These are phyloP conservation scores for Apostasia ramifera DNA, from an alignment of 106 monocot species.

Conservation along the genomic window DNA sequence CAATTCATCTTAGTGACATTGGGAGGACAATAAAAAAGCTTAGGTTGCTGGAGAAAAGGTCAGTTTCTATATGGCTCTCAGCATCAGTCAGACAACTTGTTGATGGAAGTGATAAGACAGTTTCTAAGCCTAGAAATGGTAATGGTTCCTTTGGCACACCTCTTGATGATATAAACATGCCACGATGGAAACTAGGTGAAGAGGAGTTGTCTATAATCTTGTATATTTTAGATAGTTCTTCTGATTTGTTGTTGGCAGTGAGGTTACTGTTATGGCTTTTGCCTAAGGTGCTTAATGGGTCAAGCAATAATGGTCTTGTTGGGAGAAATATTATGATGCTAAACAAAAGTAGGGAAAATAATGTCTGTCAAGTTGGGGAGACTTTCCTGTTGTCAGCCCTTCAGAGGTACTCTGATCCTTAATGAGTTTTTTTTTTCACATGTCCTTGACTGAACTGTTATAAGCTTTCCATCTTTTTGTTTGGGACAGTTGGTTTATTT, in stretches of 20 bases:
- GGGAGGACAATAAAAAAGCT: slow-evolving; percentile 60
- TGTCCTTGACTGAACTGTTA: no score
- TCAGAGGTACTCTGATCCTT: slow-evolving; percentile 48
- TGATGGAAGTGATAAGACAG: slow-evolving; percentile 58
- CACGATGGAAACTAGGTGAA: slow-evolving; percentile 83
- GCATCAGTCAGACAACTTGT: slow-evolving; percentile 46
- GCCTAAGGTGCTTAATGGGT: slow-evolving; percentile 31
- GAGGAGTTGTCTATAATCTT: slow-evolving; percentile 65
- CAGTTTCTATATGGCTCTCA: slow-evolving; percentile 73
- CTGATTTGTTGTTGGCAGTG: slow-evolving; percentile 59
- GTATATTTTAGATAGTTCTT: slow-evolving; percentile 75
- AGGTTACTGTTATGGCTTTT: slow-evolving; percentile 85
- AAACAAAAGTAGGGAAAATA: slow-evolving; percentile 54
- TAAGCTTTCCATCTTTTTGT: no score
- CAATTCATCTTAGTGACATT: slow-evolving; percentile 40
- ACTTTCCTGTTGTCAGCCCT: slow-evolving; percentile 67
- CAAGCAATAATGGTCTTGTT: slow-evolving; percentile 32
- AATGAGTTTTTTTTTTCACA: neutral
- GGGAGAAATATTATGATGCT: slow-evolving; percentile 46
- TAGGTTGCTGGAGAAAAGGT: slow-evolving; percentile 75
- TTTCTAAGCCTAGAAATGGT: slow-evolving; percentile 34
- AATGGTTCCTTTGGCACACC: slow-evolving; percentile 33
- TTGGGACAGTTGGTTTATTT: no score
- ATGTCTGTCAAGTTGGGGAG: slow-evolving; percentile 55
- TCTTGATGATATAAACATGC: slow-evolving; percentile 36